Evolutionary conservation across 305 asterid species (phyloP).

Genomic region (Fraxinus greggii): DNA sequence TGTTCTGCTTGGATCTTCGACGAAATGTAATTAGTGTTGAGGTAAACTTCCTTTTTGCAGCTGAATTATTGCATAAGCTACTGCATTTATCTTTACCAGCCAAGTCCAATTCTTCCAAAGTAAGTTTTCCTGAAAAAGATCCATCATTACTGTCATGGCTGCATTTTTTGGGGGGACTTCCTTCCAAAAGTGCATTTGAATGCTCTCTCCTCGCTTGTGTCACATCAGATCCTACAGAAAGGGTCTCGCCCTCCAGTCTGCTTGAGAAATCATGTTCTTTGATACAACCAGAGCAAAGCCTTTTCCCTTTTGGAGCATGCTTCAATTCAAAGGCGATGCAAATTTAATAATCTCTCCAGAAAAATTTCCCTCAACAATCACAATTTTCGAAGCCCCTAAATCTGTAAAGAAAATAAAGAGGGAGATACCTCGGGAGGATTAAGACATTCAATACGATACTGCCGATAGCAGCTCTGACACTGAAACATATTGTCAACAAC

Average conservation of each 20-base stretch:
- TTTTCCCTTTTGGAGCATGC: constrained; percentile 30
- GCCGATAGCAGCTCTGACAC: constrained; percentile 20
- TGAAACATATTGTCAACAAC: constrained; percentile 15
- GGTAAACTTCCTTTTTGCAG: constrained; percentile 29
- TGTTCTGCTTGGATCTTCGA: constrained; percentile 54
- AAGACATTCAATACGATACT: constrained; percentile 12
- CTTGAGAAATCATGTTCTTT: constrained; percentile 24
- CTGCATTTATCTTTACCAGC: constrained; percentile 23
- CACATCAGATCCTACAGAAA: neutral
- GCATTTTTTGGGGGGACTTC: constrained; percentile 18
- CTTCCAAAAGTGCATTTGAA: constrained; percentile 27
- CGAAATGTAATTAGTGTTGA: constrained; percentile 48
- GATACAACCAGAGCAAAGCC: constrained; percentile 27
- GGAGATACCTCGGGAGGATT: constrained; percentile 21
- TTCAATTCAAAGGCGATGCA: constrained; percentile 25
- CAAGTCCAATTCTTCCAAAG: constrained; percentile 29
- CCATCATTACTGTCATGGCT: constrained; percentile 11
- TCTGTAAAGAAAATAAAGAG: neutral
- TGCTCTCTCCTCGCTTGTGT: neutral
- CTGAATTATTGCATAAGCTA: constrained; percentile 18
- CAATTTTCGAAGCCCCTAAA: neutral
- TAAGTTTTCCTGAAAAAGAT: constrained; percentile 5
- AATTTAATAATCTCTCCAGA: neutral
- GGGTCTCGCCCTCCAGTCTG: constrained; percentile 10
- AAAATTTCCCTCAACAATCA: neutral